Base-by-base conservation (phyloP, 2,329 filamentous ascomycete genomes). In the Anisogramma anomala region DNA sequence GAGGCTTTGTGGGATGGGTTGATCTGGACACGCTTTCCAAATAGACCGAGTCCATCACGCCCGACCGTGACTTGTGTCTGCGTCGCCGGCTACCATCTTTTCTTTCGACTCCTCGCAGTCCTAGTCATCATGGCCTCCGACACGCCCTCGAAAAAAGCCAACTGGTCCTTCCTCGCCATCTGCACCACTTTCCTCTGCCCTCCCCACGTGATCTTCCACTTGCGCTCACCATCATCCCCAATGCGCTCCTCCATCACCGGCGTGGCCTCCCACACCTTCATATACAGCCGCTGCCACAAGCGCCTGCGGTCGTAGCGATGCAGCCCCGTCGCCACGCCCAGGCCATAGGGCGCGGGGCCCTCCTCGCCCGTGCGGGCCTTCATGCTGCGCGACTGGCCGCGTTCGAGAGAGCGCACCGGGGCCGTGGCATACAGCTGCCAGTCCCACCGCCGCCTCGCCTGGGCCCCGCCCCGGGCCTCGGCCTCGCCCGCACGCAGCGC, bases 71-170 rank as follows among this genome's bases (percentile, higher is more conserved):
- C n/a, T n/a, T n/a, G n/a, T n/a, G n/a, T n/a, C n/a, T n/a, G n/a
- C n/a, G n/a, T n/a, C n/a, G n/a, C n/a, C n/a, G n/a, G n/a, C n/a
- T n/a, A n/a, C n/a, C n/a, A n/a, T n/a, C n/a, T n/a, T n/a, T n/a
- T n/a, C n/a, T n/a, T n/a, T n/a, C n/a, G n/a, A n/a, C n/a, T n/a
- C n/a, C n/a, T n/a, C n/a, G n/a, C n/a, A n/a, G n/a, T n/a, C n/a
- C n/a, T n/a, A n/a, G n/a, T n/a, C n/a, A 23, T 9, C 22, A 23
- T 23, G 22, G 5, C 6, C 3, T 23, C 41, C 6, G 33, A 23
- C 6, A 69, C 57, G 3, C 62, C 69, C 35, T 68, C 55, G 40
- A 77, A 77, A n/a, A 77, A 60, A 18, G 59, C 55, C 13, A 59
- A 49, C 39, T 69, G 63, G 2, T 50, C 52, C 2, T 51, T 40